Percentiles rank a stretch among this genome's conserved stretches.
Conservation (phyloP, 805 yeast species). For the Hermanozyma aechmeae region DNA sequence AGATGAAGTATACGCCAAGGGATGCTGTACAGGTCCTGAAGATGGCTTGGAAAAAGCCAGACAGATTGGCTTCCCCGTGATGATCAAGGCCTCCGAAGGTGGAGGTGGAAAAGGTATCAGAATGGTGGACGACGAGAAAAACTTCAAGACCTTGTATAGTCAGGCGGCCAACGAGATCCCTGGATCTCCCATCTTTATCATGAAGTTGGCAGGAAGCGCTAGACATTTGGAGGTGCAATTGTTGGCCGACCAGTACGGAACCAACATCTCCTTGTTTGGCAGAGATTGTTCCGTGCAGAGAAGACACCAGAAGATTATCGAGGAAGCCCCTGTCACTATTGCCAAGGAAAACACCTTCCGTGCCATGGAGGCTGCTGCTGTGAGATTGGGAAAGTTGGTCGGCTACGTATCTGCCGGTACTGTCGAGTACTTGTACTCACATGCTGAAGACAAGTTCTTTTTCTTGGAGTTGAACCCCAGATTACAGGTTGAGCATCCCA, state of each 20-base stretch:
- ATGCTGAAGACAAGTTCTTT: slow-evolving; percentile 89
- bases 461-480: slow-evolving; percentile 96
- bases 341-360: slow-evolving; percentile 81
- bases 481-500: slow-evolving; percentile 99
- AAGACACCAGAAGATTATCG: slow-evolving; percentile 98
- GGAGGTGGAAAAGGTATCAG: slow-evolving; percentile 99
- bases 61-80: slow-evolving; percentile 92
- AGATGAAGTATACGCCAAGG: slow-evolving; percentile 74
- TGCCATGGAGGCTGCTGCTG: slow-evolving; percentile 95
- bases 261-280: slow-evolving; percentile 93
- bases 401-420: slow-evolving; percentile 99
- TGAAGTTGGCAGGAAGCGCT: slow-evolving; percentile 96
- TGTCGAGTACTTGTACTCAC: slow-evolving; percentile 92
- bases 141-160: slow-evolving; percentile 66
- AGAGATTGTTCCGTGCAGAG: slow-evolving; percentile 99
- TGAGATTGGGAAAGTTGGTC: slow-evolving; percentile 89
- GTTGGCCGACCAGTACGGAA: slow-evolving; percentile 97
- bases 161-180: slow-evolving; percentile 98
- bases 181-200: slow-evolving; percentile 96
- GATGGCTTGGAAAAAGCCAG: slow-evolving; percentile 84
- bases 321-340: slow-evolving; percentile 97
- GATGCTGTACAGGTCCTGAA: slow-evolving; percentile 79
- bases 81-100: slow-evolving; percentile 99
- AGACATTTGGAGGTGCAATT: slow-evolving; percentile 98
- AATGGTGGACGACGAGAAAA: slow-evolving; percentile 79